Conservation (phyloP, 2,329 filamentous ascomycete species). For the Tolypocladium amazonense region DNA sequence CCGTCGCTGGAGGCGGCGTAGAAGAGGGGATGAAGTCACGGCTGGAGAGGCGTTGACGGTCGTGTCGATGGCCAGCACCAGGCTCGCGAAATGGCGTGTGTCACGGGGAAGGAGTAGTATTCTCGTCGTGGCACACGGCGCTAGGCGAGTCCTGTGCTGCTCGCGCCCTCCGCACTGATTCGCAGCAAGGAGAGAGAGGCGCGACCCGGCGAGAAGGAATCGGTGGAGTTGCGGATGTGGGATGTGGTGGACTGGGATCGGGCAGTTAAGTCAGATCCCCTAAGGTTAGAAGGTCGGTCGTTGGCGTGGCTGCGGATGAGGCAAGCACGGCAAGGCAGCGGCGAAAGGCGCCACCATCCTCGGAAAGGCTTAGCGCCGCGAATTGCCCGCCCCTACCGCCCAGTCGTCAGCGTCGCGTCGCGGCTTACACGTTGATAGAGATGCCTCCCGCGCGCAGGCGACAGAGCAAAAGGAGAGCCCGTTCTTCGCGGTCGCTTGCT, state of each 20-base stretch:
- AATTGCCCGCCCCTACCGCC: background rate
- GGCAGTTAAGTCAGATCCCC: background rate
- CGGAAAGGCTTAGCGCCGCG: slow-evolving; percentile 2
- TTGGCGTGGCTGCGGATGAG: background rate
- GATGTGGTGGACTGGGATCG: background rate
- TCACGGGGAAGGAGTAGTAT: background rate
- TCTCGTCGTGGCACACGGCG: background rate
- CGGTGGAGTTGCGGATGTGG: background rate
- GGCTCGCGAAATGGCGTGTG: background rate
- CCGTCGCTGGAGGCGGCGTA: background rate
- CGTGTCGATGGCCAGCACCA: background rate
- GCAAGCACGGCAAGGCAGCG: background rate
- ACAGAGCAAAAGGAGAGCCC: background rate
- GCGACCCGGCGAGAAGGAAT: background rate
- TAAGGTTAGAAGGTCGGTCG: background rate
- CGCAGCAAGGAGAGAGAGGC: background rate
- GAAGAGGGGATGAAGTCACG: background rate
- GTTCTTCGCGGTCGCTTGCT: background rate
- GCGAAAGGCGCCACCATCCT: background rate
- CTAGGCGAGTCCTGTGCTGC: background rate
- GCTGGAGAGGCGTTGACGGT: background rate
- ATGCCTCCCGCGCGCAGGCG: too few relatives aligned
- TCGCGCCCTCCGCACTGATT: background rate
- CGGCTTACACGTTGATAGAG: background rate
- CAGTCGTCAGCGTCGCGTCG: background rate